Evolutionary conservation across 805 yeast species (phyloP).

Genomic region (Saccharomycopsis synnaedendra): DNA sequence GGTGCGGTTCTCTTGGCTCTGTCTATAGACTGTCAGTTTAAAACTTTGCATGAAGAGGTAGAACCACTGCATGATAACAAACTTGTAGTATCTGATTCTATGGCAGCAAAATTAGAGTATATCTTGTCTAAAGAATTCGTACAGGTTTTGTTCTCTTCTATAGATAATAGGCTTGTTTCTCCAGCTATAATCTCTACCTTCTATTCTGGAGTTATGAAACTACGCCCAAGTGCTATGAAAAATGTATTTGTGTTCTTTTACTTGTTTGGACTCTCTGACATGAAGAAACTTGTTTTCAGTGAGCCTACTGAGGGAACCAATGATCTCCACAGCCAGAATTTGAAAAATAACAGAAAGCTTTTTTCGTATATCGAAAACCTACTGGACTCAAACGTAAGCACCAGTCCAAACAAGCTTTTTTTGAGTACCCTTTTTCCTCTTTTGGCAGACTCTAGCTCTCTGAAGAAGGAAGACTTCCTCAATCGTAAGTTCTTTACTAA

Average conservation of each 20-base stretch:
- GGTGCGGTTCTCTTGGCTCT: no score
- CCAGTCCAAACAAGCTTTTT: conserved; percentile 16
- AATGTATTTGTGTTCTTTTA: conserved; percentile 21
- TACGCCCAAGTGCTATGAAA: conserved; percentile 28
- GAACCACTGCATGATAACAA: no score
- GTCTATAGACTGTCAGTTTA: no score
- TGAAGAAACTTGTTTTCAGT: conserved; percentile 21
- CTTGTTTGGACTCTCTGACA: conserved; percentile 26
- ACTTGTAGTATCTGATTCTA: no score
- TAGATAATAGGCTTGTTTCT: conserved; percentile 1
- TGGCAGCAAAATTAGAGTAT: background rate
- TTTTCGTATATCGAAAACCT: conserved; percentile 6
- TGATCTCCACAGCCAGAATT: conserved; percentile 11
- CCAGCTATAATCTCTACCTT: conserved; percentile 20
- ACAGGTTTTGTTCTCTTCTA: background rate
- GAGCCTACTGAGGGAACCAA: conserved; percentile 12
- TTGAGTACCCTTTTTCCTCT: conserved; percentile 9
- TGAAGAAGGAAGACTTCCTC: background rate
- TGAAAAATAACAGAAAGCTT: conserved; percentile 1
- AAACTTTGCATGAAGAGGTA: no score
- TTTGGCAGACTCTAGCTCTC: background rate
- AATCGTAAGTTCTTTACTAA: conserved; percentile 19
- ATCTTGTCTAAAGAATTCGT: conserved; percentile 12
- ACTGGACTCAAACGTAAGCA: background rate
- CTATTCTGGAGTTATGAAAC: conserved; percentile 24